Evolutionary conservation across 2,329 filamentous ascomycete genomes (phyloP).

Genomic region (Ceratocystis harringtonii): DNA sequence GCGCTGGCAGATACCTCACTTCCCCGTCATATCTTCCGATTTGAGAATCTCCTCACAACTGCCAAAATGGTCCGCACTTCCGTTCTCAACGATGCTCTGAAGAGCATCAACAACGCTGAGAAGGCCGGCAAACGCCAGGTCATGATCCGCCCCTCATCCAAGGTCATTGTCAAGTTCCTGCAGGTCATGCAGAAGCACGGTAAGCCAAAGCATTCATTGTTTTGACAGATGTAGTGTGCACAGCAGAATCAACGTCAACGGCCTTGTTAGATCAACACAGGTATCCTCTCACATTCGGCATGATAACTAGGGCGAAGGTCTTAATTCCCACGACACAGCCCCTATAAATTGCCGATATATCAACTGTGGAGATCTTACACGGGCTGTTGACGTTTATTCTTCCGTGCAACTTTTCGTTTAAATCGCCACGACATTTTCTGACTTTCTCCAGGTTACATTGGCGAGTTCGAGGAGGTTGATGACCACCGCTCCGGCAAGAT

Average conservation of each 20-base stretch:
- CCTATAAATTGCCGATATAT: constrained; percentile 99
- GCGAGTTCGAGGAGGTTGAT: constrained; percentile 98
- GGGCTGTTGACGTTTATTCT: constrained; percentile 51
- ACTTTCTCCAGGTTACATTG: constrained; percentile 72
- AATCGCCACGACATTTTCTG: constrained; percentile 72
- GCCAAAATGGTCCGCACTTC: constrained; percentile 98
- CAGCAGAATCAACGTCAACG: neutral
- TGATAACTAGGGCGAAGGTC: constrained; percentile 99
- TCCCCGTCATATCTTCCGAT: constrained; percentile 35
- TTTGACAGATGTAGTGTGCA: neutral
- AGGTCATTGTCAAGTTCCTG: constrained; percentile 99
- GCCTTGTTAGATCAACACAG: constrained; percentile 1
- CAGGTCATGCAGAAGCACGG: constrained; percentile 99
- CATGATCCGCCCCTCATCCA: constrained; percentile 91
- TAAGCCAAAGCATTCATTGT: constrained; percentile 39
- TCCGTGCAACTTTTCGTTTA: constrained; percentile 82
- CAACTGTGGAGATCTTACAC: constrained; percentile 85
- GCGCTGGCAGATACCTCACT: constrained; percentile 48
- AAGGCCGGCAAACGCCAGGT: constrained; percentile 99
- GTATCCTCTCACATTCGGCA: constrained; percentile 49
- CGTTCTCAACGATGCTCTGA: constrained; percentile 98
- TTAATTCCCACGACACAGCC: constrained; percentile 70
- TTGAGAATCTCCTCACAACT: constrained; percentile 64
- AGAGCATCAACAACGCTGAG: constrained; percentile 99
- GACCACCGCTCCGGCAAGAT: constrained; percentile 99